A percentile compares a stretch with the other conserved stretches of the same genome.
Evolutionary conservation across 306 rosid genomes (phyloP).

Genomic region (Cyamopsis tetragonoloba): DNA sequence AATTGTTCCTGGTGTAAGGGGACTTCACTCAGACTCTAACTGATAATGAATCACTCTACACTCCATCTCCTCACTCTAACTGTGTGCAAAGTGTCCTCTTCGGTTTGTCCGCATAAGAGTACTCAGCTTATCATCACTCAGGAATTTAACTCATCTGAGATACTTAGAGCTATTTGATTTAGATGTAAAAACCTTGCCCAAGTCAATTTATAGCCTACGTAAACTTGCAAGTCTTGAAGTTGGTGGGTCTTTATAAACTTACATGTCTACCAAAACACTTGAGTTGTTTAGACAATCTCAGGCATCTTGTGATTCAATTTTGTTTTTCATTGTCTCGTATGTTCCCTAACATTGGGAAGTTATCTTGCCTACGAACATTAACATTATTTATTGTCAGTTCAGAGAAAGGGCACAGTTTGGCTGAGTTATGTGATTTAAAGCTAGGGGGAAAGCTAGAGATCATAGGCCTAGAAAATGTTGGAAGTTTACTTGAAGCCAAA

Average conservation of each 20-base stretch:
- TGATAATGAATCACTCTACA: too few relatives aligned
- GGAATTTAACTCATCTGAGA: neutral
- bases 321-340: neutral
- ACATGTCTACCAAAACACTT: neutral
- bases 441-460: neutral
- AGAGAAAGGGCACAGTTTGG: neutral
- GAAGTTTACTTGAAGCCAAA: neutral
- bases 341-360: neutral
- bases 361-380: neutral
- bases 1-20: too few relatives aligned
- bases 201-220: neutral
- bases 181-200: neutral
- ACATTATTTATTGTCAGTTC: neutral
- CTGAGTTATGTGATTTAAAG: neutral
- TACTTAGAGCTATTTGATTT: neutral
- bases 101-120: neutral
- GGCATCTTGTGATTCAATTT: neutral
- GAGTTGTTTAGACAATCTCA: neutral
- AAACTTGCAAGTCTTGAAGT: neutral
- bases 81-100: neutral
- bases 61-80: too few relatives aligned
- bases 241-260: neutral
- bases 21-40: too few relatives aligned
- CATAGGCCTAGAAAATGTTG: neutral
- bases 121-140: neutral